These are phyloP conservation scores for Hapsidospora chrysogenum DNA, from an alignment of 495 filamentous ascomycete genomes.

Conservation along the genomic window DNA sequence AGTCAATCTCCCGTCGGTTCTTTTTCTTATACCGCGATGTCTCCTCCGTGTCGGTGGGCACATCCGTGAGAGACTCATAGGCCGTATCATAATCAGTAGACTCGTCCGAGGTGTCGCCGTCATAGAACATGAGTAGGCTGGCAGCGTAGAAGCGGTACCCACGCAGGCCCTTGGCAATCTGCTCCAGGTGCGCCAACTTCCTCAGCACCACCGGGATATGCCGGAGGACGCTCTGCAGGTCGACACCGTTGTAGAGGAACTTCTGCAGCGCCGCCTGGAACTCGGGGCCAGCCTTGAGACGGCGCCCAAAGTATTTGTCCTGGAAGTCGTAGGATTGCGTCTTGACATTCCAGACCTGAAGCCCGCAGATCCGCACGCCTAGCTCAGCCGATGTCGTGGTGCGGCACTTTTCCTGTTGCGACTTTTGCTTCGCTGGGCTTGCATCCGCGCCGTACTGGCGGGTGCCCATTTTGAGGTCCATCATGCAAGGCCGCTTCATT, in stretches of 20 bases:
- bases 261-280: constrained; percentile 79
- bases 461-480: constrained; percentile 99
- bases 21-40: constrained; percentile 13
- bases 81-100: constrained; percentile 24
- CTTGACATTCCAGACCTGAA: constrained; percentile 87
- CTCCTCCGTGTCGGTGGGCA: constrained; percentile 33
- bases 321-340: constrained; percentile 72
- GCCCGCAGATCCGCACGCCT: constrained; percentile 84
- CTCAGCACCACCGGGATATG: constrained; percentile 79
- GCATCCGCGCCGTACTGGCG: constrained; percentile 95
- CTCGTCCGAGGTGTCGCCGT: constrained; percentile 44
- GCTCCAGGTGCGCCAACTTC: constrained; percentile 65
- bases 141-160: constrained; percentile 94
- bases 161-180: constrained; percentile 59
- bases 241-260: constrained; percentile 84
- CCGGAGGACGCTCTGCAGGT: constrained; percentile 53
- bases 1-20: constrained; percentile 45
- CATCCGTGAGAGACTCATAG: constrained; percentile 30
- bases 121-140: constrained; percentile 86
- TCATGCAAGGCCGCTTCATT: constrained; percentile 89
- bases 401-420: constrained; percentile 82
- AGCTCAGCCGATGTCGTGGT: constrained; percentile 81
- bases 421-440: constrained; percentile 76
- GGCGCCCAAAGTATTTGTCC: constrained; percentile 93
- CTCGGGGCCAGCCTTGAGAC: constrained; percentile 73